A percentile compares a stretch with the other conserved stretches of the same genome.
phyloP scores from a whole-genome alignment of 2,329 filamentous ascomycete species.

The Penicillium expansum region DNA sequence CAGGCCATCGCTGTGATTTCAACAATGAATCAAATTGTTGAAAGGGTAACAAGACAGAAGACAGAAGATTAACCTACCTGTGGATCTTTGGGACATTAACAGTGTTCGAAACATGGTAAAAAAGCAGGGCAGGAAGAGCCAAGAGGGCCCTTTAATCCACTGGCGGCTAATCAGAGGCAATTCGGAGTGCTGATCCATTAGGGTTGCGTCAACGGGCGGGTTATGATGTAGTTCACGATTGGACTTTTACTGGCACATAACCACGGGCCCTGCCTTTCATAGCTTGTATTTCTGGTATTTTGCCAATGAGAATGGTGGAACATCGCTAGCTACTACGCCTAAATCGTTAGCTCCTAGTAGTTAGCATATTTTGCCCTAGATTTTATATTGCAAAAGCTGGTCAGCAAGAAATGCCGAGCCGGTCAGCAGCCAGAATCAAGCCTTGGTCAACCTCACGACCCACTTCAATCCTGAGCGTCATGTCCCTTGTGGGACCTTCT shows the following conservation, averaged over 20 bases:
- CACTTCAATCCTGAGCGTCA: constrained; percentile 14
- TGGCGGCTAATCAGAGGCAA: constrained; percentile 15
- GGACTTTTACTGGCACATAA: constrained; percentile 11
- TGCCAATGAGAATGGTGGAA: constrained; percentile 11
- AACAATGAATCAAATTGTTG: constrained; percentile 3
- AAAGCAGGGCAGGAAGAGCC: constrained; percentile 5
- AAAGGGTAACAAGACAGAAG: constrained; percentile 1
- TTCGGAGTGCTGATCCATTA: constrained; percentile 10
- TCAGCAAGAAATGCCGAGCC: constrained; percentile 17
- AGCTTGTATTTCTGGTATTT: background rate
- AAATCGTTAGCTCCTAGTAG: background rate
- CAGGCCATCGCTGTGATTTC: constrained; percentile 16
- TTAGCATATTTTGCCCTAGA: constrained; percentile 8
- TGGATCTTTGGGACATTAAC: constrained; percentile 24
- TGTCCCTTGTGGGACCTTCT: background rate
- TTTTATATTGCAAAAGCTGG: constrained; percentile 8
- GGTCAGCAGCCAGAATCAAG: constrained; percentile 22
- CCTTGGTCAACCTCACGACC: constrained; percentile 16
- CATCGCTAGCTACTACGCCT: background rate
- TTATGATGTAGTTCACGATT: background rate
- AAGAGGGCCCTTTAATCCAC: background rate
- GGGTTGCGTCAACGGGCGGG: constrained; percentile 22
- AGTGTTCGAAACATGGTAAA: constrained; percentile 10
- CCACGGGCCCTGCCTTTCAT: constrained; percentile 14
- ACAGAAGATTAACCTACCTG: constrained; percentile 7